A percentile compares a stretch with the other conserved stretches of the same genome.
These are phyloP conservation scores for Senecio squalidus DNA, from an alignment of 140 eudicot species.

Conservation along the genomic window DNA sequence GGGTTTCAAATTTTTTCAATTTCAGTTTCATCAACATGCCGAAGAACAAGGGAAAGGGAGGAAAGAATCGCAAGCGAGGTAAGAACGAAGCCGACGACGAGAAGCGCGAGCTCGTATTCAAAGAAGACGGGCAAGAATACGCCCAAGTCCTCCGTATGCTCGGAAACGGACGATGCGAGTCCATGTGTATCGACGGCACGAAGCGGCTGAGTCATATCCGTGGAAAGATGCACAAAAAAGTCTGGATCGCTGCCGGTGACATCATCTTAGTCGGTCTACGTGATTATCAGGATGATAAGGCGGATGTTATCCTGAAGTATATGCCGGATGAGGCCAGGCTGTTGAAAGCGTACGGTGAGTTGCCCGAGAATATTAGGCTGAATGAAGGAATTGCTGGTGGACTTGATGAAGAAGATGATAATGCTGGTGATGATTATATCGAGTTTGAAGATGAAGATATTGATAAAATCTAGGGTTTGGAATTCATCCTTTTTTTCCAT, in stretches of 20 bases:
- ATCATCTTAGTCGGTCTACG: conserved; percentile 66
- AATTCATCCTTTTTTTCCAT: background rate
- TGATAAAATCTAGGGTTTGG: conserved; percentile 42
- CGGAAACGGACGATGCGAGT: conserved; percentile 67
- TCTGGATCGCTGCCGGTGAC: conserved; percentile 77
- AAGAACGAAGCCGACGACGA: conserved; percentile 84
- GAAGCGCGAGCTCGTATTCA: conserved; percentile 59
- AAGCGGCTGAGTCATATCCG: conserved; percentile 70
- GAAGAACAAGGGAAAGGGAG: conserved; percentile 93
- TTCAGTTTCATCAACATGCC: too few relatives aligned
- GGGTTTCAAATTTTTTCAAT: too few relatives aligned
- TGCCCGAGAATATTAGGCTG: conserved; percentile 68
- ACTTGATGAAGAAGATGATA: conserved; percentile 57
- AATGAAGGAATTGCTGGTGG: conserved; percentile 57
- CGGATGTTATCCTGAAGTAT: conserved; percentile 71
- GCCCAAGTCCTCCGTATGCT: conserved; percentile 72
- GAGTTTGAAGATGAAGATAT: conserved; percentile 60
- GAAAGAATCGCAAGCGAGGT: conserved; percentile 74
- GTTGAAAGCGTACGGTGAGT: conserved; percentile 71
- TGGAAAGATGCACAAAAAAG: conserved; percentile 78
- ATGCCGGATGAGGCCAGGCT: conserved; percentile 82
- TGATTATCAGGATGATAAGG: conserved; percentile 73
- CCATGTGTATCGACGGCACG: conserved; percentile 68
- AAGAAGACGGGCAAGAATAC: conserved; percentile 76
- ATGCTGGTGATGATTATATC: conserved; percentile 46